These are phyloP conservation scores for Flaveria brownii DNA, from an alignment of 129 eudicot species.

Conservation along the genomic window DNA sequence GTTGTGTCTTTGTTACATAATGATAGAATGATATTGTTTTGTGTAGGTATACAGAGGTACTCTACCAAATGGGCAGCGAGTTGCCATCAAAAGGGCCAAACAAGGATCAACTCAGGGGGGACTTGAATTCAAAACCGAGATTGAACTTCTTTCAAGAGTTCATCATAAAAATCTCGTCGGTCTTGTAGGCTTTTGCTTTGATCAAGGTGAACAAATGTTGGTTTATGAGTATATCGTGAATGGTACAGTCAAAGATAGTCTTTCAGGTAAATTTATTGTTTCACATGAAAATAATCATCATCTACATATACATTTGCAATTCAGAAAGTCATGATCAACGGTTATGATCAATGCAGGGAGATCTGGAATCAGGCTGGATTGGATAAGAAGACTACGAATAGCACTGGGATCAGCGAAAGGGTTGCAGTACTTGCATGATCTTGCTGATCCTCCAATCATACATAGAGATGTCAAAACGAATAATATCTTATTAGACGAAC, in stretches of 20 bases:
- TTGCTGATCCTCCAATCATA: conserved; percentile 69
- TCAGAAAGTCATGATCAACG: neutral
- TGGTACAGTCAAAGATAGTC: conserved; percentile 53
- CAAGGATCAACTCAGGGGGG: conserved; percentile 61
- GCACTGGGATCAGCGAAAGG: conserved; percentile 75
- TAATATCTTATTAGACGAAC: conserved; percentile 61
- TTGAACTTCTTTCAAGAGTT: conserved; percentile 74
- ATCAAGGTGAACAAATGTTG: conserved; percentile 69
- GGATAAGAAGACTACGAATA: conserved; percentile 57
- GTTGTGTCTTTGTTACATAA: neutral
- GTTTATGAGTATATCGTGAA: conserved; percentile 64
- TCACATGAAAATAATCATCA: neutral
- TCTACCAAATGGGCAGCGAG: conserved; percentile 51
- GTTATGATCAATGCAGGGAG: conserved; percentile 38
- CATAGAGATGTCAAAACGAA: conserved; percentile 69
- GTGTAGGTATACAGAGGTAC: conserved; percentile 65
- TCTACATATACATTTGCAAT: neutral
- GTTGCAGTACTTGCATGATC: conserved; percentile 62
- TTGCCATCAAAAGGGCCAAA: conserved; percentile 71
- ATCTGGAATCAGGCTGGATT: conserved; percentile 53
- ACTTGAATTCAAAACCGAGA: conserved; percentile 69
- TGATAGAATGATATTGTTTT: neutral
- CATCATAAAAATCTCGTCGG: conserved; percentile 72
- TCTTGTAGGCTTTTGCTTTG: conserved; percentile 65
- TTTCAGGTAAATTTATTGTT: conserved; percentile 42